These are phyloP conservation scores for Geranium brycei DNA, from an alignment of 345 rosid genomes.

Conservation along the genomic window DNA sequence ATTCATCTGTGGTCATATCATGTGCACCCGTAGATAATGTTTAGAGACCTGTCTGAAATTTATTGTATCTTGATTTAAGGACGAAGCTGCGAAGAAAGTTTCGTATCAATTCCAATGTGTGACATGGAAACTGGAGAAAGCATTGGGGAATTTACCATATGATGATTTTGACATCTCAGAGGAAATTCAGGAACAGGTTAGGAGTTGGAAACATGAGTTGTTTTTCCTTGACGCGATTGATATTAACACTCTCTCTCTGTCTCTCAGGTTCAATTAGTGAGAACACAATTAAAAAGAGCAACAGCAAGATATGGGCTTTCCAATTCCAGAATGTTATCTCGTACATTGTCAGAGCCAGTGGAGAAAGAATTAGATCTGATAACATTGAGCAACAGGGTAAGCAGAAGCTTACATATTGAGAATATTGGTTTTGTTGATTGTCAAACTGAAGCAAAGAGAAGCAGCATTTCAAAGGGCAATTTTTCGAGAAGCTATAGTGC, in stretches of 20 bases:
- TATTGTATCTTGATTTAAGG: conserved; percentile 42
- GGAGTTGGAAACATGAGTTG: background rate
- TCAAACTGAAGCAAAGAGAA: conserved; percentile 23
- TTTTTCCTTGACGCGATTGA: background rate
- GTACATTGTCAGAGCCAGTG: conserved; percentile 34
- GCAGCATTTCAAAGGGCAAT: conserved; percentile 13
- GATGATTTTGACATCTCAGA: conserved; percentile 63
- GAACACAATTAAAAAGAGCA: conserved; percentile 71
- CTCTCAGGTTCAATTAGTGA: conserved; percentile 54
- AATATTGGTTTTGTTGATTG: conserved; percentile 16
- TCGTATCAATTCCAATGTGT: conserved; percentile 67
- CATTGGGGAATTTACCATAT: conserved; percentile 50
- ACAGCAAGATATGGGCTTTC: conserved; percentile 50
- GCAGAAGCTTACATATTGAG: conserved; percentile 18
- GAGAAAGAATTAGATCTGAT: conserved; percentile 21
- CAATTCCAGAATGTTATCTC: conserved; percentile 31
- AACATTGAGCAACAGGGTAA: conserved; percentile 9
- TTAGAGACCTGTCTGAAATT: conserved; percentile 30
- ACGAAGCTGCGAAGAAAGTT: conserved; percentile 55
- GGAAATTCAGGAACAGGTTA: conserved; percentile 81
- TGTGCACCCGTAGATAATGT: conserved; percentile 10
- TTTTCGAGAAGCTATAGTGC: conserved; percentile 7
- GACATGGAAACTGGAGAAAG: conserved; percentile 77
- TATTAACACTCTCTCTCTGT: too few relatives aligned
- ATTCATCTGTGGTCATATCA: conserved; percentile 11